These are phyloP conservation scores for Pleurotus tuber-regium DNA, from an alignment of 768 basidiomycete genomes.

Conservation along the genomic window DNA sequence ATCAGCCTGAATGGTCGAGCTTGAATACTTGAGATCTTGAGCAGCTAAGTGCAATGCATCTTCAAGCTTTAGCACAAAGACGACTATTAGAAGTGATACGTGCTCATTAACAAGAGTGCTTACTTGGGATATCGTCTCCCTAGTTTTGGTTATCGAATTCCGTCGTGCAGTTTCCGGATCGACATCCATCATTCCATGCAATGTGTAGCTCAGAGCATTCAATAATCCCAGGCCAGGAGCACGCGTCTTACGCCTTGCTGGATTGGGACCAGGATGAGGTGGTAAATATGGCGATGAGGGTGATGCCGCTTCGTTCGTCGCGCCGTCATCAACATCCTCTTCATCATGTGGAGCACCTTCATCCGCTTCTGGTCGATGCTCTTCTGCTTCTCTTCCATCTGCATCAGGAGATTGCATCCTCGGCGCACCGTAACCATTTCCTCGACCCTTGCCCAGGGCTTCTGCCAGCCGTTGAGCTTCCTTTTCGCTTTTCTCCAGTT, in stretches of 20 bases:
- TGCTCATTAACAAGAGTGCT: constrained; percentile 14
- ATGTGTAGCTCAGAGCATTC: constrained; percentile 88
- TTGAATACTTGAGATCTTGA: constrained; percentile 94
- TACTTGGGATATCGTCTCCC: constrained; percentile 94
- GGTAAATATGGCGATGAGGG: constrained; percentile 54
- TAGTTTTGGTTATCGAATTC: constrained; percentile 90
- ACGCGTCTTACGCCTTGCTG: constrained; percentile 50
- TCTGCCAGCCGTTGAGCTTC: constrained; percentile 89
- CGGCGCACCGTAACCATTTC: constrained; percentile 23
- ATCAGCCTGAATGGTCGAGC: constrained; percentile 95
- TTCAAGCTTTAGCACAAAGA: constrained; percentile 63
- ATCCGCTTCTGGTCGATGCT: constrained; percentile 25
- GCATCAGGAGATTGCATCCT: constrained; percentile 24
- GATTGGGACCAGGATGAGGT: constrained; percentile 79
- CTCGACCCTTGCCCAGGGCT: constrained; percentile 67
- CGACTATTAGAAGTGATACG: constrained; percentile 6
- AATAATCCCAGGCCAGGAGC: constrained; percentile 83
- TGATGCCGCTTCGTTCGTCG: constrained; percentile 18
- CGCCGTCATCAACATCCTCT: constrained; percentile 9
- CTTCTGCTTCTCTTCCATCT: constrained; percentile 17
- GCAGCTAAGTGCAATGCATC: constrained; percentile 90
- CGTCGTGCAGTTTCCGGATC: constrained; percentile 95
- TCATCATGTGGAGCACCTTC: constrained; percentile 19
- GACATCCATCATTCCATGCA: constrained; percentile 98
- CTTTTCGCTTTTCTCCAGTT: constrained; percentile 88